Conservation (phyloP, 2,329 filamentous ascomycete species). For the Bipolaris bicolor region DNA sequence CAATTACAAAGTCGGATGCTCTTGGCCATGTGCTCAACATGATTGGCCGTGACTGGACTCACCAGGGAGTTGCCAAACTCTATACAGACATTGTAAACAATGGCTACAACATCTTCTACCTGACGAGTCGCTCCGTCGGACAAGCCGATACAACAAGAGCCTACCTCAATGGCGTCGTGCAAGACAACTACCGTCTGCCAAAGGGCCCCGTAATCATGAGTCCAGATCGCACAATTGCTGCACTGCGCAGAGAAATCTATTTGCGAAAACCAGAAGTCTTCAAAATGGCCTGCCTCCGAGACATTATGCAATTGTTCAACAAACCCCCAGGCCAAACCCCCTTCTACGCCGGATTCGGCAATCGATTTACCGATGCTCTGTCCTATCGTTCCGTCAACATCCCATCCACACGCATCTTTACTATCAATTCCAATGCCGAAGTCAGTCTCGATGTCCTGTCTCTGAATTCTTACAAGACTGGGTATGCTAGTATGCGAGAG, state of each 20-base stretch:
- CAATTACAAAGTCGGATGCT: conserved; percentile 96
- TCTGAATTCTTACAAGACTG: conserved; percentile 93
- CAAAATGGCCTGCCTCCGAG: conserved; percentile 97
- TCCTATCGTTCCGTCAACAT: conserved; percentile 97
- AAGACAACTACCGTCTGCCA: conserved; percentile 85
- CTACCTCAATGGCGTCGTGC: conserved; percentile 86
- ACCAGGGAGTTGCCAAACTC: conserved; percentile 92
- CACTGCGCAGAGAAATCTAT: conserved; percentile 89
- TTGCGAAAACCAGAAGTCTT: conserved; percentile 96
- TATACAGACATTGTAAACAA: conserved; percentile 96
- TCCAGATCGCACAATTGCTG: conserved; percentile 93
- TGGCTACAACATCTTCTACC: conserved; percentile 98
- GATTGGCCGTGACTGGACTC: conserved; percentile 98
- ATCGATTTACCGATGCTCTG: conserved; percentile 92
- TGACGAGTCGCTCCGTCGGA: conserved; percentile 91
- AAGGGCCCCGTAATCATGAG: conserved; percentile 93
- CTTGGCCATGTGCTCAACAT: conserved; percentile 93
- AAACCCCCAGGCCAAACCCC: conserved; percentile 69
- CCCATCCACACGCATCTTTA: conserved; percentile 92
- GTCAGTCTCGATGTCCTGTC: conserved; percentile 89
- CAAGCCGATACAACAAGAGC: conserved; percentile 89
- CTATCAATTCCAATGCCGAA: conserved; percentile 97
- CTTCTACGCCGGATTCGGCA: conserved; percentile 97
- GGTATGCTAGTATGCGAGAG: conserved; percentile 95
- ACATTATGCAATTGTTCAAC: conserved; percentile 87